Evolutionary conservation across 176 grass and related monocot genomes (phyloP).

Genomic region (barley (Hordeum vulgare)): DNA sequence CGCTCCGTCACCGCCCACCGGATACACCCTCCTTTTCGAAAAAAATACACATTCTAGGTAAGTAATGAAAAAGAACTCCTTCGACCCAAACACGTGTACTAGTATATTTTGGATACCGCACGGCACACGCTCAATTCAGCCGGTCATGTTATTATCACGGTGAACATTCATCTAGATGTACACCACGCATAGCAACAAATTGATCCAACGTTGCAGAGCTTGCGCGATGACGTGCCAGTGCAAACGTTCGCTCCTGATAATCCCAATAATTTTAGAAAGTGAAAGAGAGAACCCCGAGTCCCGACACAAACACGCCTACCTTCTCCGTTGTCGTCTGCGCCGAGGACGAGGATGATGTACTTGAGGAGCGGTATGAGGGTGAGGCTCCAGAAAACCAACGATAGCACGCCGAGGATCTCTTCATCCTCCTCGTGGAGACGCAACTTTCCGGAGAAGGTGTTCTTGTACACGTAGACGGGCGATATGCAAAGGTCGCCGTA

Average conservation of each 20-base stretch:
- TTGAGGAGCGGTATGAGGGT: slow-evolving; percentile 81
- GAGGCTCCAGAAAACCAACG: slow-evolving; percentile 87
- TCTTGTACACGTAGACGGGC: slow-evolving; percentile 92
- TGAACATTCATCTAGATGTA: no score
- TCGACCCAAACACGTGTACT: neutral
- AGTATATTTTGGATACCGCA: no score
- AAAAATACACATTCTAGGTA: neutral
- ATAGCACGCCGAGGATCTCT: slow-evolving; percentile 82
- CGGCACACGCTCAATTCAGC: no score
- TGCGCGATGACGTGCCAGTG: no score
- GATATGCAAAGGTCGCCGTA: slow-evolving; percentile 87
- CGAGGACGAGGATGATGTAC: slow-evolving; percentile 81
- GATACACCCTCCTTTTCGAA: no score
- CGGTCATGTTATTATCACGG: no score
- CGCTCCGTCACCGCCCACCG: no score
- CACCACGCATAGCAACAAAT: no score
- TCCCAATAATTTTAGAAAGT: no score
- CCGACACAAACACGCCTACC: slow-evolving; percentile 4
- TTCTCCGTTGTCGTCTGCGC: slow-evolving; percentile 90
- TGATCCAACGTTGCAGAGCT: no score
- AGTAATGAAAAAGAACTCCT: neutral
- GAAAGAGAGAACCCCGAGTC: no score
- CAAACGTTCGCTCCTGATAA: no score
- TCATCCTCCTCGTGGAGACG: slow-evolving; percentile 80
- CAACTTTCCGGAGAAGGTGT: slow-evolving; percentile 76